A percentile compares a stretch with the other conserved stretches of the same genome.
Evolutionary conservation across 768 basidiomycete genomes (phyloP).

Genomic region (Trametes elegans): DNA sequence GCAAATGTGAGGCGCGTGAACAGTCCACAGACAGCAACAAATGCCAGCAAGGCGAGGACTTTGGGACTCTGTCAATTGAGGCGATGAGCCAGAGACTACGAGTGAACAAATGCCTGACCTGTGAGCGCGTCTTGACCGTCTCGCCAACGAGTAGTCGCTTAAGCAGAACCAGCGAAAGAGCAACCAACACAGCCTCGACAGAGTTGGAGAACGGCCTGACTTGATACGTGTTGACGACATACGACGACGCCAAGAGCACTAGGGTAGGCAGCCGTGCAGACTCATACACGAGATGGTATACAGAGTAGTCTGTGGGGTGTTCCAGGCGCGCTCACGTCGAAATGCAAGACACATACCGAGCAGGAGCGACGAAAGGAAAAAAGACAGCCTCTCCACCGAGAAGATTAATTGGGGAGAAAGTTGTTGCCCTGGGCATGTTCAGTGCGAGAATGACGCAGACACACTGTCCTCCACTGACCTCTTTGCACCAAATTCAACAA

Average conservation of each 20-base stretch:
- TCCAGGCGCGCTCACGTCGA: background rate
- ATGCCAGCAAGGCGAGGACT: conserved; percentile 9
- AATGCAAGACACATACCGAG: conserved; percentile 29
- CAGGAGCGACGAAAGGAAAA: conserved; percentile 31
- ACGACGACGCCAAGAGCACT: conserved; percentile 35
- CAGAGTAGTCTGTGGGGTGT: conserved; percentile 22
- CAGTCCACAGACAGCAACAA: conserved; percentile 29
- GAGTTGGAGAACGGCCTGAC: conserved; percentile 41
- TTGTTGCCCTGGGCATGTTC: conserved; percentile 5
- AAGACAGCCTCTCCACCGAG: conserved; percentile 30
- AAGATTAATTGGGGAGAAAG: conserved; percentile 24
- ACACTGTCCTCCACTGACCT: conserved; percentile 29
- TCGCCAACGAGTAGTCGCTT: conserved; percentile 18
- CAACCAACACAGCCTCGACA: conserved; percentile 33
- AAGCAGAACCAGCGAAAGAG: conserved; percentile 30
- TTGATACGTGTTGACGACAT: conserved; percentile 38
- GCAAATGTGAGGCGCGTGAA: conserved; percentile 39
- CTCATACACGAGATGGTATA: conserved; percentile 14
- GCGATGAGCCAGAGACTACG: background rate
- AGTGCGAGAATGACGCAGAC: no score
- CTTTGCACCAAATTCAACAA: conserved; percentile 17
- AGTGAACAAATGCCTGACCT: background rate
- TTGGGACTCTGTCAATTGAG: background rate
- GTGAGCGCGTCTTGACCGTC: background rate
- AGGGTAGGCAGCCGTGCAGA: conserved; percentile 24